These are phyloP conservation scores for Pleurotus eryngii DNA, from an alignment of 768 basidiomycete species.

Conservation along the genomic window DNA sequence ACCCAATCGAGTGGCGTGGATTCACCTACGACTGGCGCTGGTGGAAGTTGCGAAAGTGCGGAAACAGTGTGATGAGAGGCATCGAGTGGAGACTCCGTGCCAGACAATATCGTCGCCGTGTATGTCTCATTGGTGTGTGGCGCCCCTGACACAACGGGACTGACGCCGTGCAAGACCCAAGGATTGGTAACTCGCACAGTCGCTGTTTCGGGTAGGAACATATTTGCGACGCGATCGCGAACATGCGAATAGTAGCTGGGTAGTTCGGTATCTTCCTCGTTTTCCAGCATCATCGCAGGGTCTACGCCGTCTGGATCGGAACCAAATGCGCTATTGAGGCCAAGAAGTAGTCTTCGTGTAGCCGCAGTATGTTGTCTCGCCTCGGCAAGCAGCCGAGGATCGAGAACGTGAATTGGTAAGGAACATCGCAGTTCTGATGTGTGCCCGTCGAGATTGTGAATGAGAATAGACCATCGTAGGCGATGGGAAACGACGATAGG, in stretches of 20 bases:
- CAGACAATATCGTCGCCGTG: conserved; percentile 24
- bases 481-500: conserved; percentile 78
- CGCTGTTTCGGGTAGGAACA: conserved; percentile 63
- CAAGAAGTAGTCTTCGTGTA: conserved; percentile 70
- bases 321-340: conserved; percentile 16
- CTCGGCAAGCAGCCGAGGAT: conserved; percentile 69
- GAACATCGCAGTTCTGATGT: conserved; percentile 94
- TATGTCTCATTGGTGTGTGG: conserved; percentile 12
- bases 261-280: conserved; percentile 68
- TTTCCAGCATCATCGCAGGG: conserved; percentile 34
- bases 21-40: conserved; percentile 40
- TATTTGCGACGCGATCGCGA: conserved; percentile 82
- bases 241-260: conserved; percentile 90
- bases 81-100: conserved; percentile 37
- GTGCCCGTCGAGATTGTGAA: conserved; percentile 87
- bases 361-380: conserved; percentile 67
- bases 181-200: conserved; percentile 64
- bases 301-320: conserved; percentile 40
- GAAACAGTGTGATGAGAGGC: conserved; percentile 19
- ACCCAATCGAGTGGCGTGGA: conserved; percentile 69
- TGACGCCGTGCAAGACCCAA: conserved; percentile 45
- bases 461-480: conserved; percentile 75
- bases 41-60: conserved; percentile 39
- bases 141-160: conserved; percentile 26
- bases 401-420: conserved; percentile 82